Evolutionary conservation across 495 filamentous ascomycete genomes (phyloP), one percentile per base, ranked within the genome.

Genomic region (Schizothecium vesticola): DNA sequence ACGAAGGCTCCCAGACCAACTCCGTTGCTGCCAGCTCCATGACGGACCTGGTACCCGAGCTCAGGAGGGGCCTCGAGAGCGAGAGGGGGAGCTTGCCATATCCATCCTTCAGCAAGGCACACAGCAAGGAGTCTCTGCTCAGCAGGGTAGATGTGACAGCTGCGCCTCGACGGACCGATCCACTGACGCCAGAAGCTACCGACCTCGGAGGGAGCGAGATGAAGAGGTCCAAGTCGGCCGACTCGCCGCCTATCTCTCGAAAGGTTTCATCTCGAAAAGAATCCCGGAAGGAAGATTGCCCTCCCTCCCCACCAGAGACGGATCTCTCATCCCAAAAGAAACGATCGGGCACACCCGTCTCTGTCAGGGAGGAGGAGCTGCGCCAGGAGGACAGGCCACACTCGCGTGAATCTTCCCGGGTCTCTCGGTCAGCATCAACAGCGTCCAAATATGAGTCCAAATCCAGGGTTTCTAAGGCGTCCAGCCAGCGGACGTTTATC

Each of bases 91-190:
- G 85, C 80, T 77, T 91, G 24, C 89, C 92, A 13, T 97, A 97
- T 75, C 93, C 94, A 5, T 84, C 81, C 21, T 95, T 96, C 80
- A 94, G 90, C 74, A 97, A 96, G 77, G 89, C 89, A 43, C 90
- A 96, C 75, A 95, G 92, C 85, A 94, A 92, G 76, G 69, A 65
- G 33, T 67, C 86, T 60, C 82, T 96, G 51, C 81, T 83, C 61
- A 87, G 85, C 75, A 84, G 84, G 71, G 87, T 89, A 66, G 86
- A 88, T 70, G 64, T 87, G 64, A 77, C 73, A 24, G 59, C 73
- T 24, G 74, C 70, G 3, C 74, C 80, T 51, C 79, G 76, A 26
- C 79, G 77, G 66, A 74, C 77, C 7, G 84, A 85, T 66, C 89
- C 89, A 33, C 88, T 87, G 66, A 95, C 92, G 0, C 92, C 92